Percentiles rank a stretch among this genome's conserved stretches.
Conservation (phyloP, 1,139 yeast genomes). For the Nakaseomyces sp. region DNA sequence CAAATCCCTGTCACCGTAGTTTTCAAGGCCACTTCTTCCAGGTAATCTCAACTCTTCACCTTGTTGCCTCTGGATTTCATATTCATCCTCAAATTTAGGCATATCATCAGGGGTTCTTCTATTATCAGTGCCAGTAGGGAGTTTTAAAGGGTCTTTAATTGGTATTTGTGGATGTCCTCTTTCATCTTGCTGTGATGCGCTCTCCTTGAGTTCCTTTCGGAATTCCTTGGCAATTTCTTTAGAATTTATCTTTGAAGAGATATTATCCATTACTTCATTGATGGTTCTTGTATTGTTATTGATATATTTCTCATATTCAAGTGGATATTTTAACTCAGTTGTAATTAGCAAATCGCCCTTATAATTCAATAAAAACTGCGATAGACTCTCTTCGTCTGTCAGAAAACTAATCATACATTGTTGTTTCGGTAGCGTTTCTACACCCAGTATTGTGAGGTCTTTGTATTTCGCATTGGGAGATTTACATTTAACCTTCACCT, state of each 20-base stretch:
- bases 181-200: not conserved
- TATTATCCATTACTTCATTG: not conserved
- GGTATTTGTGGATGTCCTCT: not conserved
- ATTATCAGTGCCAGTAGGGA: not conserved
- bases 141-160: not conserved
- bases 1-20: slow-evolving; percentile 35
- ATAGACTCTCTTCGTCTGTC: not conserved
- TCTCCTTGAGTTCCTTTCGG: not conserved
- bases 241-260: not conserved
- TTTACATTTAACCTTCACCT: not conserved
- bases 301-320: slow-evolving; percentile 9
- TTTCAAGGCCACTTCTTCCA: slow-evolving; percentile 9
- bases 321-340: slow-evolving; percentile 7
- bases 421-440: not conserved
- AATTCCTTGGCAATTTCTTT: not conserved
- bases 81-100: slow-evolving; percentile 54
- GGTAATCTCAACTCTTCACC: not conserved
- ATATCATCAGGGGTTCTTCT: slow-evolving; percentile 29
- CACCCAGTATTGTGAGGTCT: not conserved
- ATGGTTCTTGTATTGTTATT: not conserved
- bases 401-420: slow-evolving; percentile 3
- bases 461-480: not conserved
- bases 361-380: slow-evolving; percentile 9
- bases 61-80: slow-evolving; percentile 31
- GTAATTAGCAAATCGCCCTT: slow-evolving; percentile 8